These are phyloP conservation scores for Tremellales sp. DNA, from an alignment of 1,284 basidiomycete species.

Conservation along the genomic window DNA sequence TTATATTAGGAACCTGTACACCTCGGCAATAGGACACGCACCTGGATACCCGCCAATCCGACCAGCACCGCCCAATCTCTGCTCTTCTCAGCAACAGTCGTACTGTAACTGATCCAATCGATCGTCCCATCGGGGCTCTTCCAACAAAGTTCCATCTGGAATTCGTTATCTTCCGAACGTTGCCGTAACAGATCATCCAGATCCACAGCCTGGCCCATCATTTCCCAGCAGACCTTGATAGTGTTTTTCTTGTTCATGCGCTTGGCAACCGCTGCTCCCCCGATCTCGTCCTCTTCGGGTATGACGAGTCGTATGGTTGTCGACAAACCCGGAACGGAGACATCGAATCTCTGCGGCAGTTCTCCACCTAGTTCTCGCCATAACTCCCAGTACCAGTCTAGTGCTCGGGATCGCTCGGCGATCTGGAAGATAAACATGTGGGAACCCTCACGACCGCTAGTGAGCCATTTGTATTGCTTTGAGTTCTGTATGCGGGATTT, in stretches of 20 bases:
- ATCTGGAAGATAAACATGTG: conserved; percentile 44
- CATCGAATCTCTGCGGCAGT: conserved; percentile 36
- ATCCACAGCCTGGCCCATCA: conserved; percentile 26
- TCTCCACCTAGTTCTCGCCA: conserved; percentile 39
- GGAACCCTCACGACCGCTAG: conserved; percentile 19
- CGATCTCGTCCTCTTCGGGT: conserved; percentile 31
- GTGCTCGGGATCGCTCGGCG: conserved; percentile 35
- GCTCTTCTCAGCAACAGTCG: conserved; percentile 30
- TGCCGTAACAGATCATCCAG: conserved; percentile 25
- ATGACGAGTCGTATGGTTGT: conserved; percentile 33
- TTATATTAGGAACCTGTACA: neutral
- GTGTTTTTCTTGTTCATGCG: conserved; percentile 23
- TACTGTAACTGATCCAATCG: conserved; percentile 44
- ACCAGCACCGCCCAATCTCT: conserved; percentile 43
- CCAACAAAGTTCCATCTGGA: conserved; percentile 42
- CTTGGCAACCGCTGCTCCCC: conserved; percentile 9
- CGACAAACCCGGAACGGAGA: conserved; percentile 33
- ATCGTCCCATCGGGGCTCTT: conserved; percentile 30
- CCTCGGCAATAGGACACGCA: conserved; percentile 16
- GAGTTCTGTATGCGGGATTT: conserved; percentile 30
- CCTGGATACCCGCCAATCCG: conserved; percentile 32
- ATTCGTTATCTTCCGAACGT: conserved; percentile 10
- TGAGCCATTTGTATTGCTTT: conserved; percentile 34
- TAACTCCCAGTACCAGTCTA: conserved; percentile 49
- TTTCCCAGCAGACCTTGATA: conserved; percentile 29